A percentile compares a stretch with the other conserved stretches of the same genome.
Conservation (phyloP, 2,329 filamentous ascomycete species). For the Truncatella angustata region DNA sequence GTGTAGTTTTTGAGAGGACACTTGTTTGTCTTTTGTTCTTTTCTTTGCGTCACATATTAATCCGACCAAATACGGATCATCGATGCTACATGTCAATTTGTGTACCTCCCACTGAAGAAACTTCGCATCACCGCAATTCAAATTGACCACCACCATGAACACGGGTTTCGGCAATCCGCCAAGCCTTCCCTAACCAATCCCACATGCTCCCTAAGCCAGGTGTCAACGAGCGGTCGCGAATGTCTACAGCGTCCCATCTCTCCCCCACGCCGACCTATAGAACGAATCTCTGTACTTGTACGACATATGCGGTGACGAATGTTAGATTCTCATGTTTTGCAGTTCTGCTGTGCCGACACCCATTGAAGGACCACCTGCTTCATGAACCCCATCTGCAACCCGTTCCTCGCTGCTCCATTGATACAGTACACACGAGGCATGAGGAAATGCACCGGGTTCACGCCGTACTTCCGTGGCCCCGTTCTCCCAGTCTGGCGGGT, state of each 20-base stretch:
- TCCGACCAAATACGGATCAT: no score
- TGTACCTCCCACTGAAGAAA: not conserved
- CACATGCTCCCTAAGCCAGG: not conserved
- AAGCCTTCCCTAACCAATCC: conserved; percentile 1
- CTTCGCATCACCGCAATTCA: not conserved
- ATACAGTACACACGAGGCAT: no score
- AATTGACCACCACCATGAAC: not conserved
- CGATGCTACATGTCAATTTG: not conserved
- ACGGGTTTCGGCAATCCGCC: conserved; percentile 4
- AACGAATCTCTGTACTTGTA: no score
- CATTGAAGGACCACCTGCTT: no score
- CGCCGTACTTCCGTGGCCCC: not conserved
- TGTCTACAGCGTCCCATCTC: no score
- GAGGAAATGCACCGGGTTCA: not conserved
- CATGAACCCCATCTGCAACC: no score
- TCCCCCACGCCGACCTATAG: no score
- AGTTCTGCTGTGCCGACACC: no score
- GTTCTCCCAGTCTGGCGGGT: not conserved
- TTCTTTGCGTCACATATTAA: not conserved
- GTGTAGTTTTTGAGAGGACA: not conserved
- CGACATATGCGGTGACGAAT: no score
- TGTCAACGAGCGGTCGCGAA: no score
- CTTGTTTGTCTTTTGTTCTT: not conserved
- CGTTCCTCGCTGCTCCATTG: no score
- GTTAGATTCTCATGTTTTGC: no score